Percentiles rank a stretch among this genome's conserved stretches.
Evolutionary conservation across 179 eudicot genomes (phyloP).

Genomic region (Silene noctiflora): DNA sequence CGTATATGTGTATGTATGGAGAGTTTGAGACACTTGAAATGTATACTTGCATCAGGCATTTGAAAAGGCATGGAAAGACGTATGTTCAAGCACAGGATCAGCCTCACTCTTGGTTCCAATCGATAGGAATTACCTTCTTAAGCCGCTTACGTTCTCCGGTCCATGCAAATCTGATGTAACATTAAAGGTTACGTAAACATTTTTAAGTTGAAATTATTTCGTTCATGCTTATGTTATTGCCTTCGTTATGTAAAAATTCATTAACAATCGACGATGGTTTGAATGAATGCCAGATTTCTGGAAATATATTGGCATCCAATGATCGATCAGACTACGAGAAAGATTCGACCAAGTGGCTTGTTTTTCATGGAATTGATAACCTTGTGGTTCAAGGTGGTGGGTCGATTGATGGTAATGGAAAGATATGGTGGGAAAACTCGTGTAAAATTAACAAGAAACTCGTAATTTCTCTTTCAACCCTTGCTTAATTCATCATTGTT

Average conservation of each 20-base stretch:
- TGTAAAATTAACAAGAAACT: slow-evolving; percentile 50
- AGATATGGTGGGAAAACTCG: slow-evolving; percentile 68
- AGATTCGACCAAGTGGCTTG: slow-evolving; percentile 43
- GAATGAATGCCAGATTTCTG: slow-evolving; percentile 39
- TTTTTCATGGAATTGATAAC: slow-evolving; percentile 30
- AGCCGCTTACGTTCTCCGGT: slow-evolving; percentile 53
- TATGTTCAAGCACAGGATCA: slow-evolving; percentile 39
- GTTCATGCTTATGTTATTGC: background rate
- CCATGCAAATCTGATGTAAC: slow-evolving; percentile 47
- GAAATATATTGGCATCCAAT: slow-evolving; percentile 49
- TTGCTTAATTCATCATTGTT: background rate
- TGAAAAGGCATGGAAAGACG: slow-evolving; percentile 53
- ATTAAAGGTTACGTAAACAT: slow-evolving; percentile 31
- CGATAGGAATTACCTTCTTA: slow-evolving; percentile 45
- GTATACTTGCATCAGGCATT: slow-evolving; percentile 44
- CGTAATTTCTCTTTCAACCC: slow-evolving; percentile 27
- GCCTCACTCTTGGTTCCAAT: slow-evolving; percentile 44
- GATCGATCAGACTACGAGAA: slow-evolving; percentile 36
- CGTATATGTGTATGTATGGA: background rate
- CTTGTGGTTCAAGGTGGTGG: slow-evolving; percentile 50
- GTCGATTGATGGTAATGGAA: slow-evolving; percentile 61
- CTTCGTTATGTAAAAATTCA: no score
- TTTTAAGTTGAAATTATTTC: no score
- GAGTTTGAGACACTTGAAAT: no score
- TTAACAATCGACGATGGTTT: background rate